phyloP scores from a whole-genome alignment of 805 yeast genomes.

The Starmerella asiatica region DNA sequence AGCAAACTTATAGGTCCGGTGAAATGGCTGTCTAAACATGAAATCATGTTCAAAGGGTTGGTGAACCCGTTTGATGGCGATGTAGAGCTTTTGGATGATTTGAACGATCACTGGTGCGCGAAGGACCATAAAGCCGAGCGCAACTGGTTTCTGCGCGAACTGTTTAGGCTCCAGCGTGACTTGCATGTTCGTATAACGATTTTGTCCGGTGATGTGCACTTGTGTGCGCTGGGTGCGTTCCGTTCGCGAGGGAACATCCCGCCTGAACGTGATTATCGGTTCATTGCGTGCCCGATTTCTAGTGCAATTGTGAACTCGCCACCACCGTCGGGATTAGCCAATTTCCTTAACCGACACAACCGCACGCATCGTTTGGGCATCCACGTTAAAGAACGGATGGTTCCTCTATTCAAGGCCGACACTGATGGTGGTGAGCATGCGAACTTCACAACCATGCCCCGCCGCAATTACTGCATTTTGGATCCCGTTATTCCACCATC shows the following conservation, averaged over 20 bases:
- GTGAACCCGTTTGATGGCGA: slow-evolving; percentile 88
- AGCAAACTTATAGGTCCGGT: slow-evolving; percentile 45
- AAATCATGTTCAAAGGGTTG: slow-evolving; percentile 48
- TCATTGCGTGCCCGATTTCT: slow-evolving; percentile 70
- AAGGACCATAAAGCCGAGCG: slow-evolving; percentile 75
- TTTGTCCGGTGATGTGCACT: slow-evolving; percentile 85
- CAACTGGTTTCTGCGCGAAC: slow-evolving; percentile 46
- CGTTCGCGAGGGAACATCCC: slow-evolving; percentile 37
- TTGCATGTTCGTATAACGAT: slow-evolving; percentile 66
- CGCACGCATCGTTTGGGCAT: slow-evolving; percentile 52
- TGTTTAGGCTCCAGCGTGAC: slow-evolving; percentile 53
- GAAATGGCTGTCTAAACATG: slow-evolving; percentile 34
- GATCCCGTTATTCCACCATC: slow-evolving; percentile 11
- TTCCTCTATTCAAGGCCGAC: slow-evolving; percentile 54
- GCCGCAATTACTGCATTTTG: slow-evolving; percentile 44
- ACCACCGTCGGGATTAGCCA: slow-evolving; percentile 80
- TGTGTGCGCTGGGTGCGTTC: slow-evolving; percentile 72
- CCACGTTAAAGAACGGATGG: slow-evolving; percentile 63
- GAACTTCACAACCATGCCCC: slow-evolving; percentile 42
- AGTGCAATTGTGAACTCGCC: slow-evolving; percentile 89
- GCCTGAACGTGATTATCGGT: slow-evolving; percentile 60
- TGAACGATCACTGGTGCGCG: slow-evolving; percentile 96
- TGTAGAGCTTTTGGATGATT: slow-evolving; percentile 80
- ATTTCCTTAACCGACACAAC: slow-evolving; percentile 52
- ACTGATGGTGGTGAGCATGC: slow-evolving; percentile 38